Base-by-base conservation (phyloP, 1,139 yeast genomes). In the Diutina ranongensis region DNA sequence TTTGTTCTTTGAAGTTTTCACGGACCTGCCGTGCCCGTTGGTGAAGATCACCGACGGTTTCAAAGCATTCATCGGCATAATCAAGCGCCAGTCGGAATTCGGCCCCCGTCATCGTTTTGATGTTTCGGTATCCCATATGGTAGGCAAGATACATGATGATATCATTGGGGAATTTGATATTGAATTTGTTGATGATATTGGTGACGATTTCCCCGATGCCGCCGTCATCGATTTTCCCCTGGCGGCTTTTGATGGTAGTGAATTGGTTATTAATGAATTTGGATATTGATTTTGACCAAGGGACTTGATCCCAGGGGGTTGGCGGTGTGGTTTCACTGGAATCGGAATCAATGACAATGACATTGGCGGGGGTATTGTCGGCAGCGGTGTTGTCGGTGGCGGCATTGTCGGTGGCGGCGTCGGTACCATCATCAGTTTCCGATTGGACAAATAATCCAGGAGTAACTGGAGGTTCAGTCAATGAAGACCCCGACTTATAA, bases 21-120 rank as follows among this genome's bases (percentile, higher is more conserved):
- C 40, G 15, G 18, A 35, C 40, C 40, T 20, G 16, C 16, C 9
- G 7, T 8, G 22, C 27, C 9, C 9, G 40, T 15, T 4, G 28
- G 18, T 19, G 10, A n/a, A 35, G 8, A 5, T 21, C 27, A 8
- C 21, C 5, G 25, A 35, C 40, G 8, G 3, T 21, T 8, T 35
- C 40, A n/a, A 10, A 13, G 28, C 27, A 19, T 21, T 35, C 40
- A 18, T 35, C 20, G n/a, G 40, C 40, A n/a, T 35, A 35, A 22
- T 35, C 40, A 35, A 35, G 21, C 28, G 40, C 40, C 40, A 35
- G 40, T 18, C n/a, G 22, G n/a, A 35, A 22, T 9, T 22, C 22
- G 13, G 22, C 28, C 3, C 25, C n/a, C 5, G 27, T 15, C 27
- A 35, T 35, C 15, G 15, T 15, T 8, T 19, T 28, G 18, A 35